Base-by-base conservation (phyloP, 768 basidiomycete genomes). In the Boletus coccyginus region DNA sequence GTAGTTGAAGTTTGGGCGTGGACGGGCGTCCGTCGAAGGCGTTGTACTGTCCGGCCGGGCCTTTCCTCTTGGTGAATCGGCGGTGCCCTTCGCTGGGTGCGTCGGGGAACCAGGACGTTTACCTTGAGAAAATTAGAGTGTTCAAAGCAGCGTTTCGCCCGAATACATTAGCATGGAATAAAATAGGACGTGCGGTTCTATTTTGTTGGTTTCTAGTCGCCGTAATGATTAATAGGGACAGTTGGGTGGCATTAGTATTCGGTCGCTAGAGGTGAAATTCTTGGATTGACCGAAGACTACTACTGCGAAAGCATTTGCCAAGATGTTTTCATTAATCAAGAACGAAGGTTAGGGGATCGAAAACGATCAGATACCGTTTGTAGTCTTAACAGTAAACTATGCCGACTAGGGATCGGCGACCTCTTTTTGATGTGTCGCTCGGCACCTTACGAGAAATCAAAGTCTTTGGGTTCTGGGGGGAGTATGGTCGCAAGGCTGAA, bases 391-490 rank as follows among this genome's bases (percentile, higher is more conserved):
- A n/a, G n/a, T n/a, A n/a, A n/a, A n/a, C n/a, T n/a, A n/a, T n/a
- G n/a, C n/a, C n/a, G n/a, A n/a, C n/a, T n/a, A n/a, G n/a, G n/a
- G n/a, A n/a, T n/a, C n/a, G 83, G 75, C 75, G 75, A 84, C 73
- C 82, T 83, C 82, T 79, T 78, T 78, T 78, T 78, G 69, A 81
- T 86, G 84, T 82, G 80, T 85, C 75, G 77, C 76, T 85, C 80
- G 78, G 86, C 84, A 86, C 85, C 85, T 86, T 86, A 83, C 81
- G 80, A 85, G 86, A 87, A 88, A 88, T 85, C 85, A 87, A 86
- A 87, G 87, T 86, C 83, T 87, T 88, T 87, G 86, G 87, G 86
- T 87, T 89, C 83, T 79, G 83, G 84, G 82, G 83, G 81, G 80
- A 84, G 83, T 83, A 84, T 83, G 81, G 82, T 83, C 80, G 78